Conservation (phyloP, 495 filamentous ascomycete species). For the Astrocystis sublimbata region DNA sequence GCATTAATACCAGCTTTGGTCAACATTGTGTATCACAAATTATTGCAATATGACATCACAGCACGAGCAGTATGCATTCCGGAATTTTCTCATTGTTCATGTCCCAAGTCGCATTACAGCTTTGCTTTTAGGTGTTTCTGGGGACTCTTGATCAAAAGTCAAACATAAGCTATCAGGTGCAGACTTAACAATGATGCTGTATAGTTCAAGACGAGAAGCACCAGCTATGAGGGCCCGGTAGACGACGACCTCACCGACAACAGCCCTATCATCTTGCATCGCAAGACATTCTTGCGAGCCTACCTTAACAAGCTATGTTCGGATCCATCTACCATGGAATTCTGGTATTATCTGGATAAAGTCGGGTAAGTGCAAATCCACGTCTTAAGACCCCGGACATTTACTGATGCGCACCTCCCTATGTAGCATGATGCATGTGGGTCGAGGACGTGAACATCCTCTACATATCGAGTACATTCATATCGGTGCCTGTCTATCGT, state of each 20-base stretch:
- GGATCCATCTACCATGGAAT: conserved; percentile 70
- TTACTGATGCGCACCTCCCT: neutral
- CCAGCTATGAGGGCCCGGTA: conserved; percentile 61
- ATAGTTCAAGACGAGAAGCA: conserved; percentile 65
- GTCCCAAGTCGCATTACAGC: too few species aligned
- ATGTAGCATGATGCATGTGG: conserved; percentile 73
- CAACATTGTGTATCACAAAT: conserved; percentile 78
- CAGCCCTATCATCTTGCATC: conserved; percentile 68
- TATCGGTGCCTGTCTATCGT: conserved; percentile 65
- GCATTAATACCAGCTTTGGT: conserved; percentile 69
- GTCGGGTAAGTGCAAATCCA: conserved; percentile 53
- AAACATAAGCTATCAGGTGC: neutral
- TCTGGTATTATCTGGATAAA: conserved; percentile 78
- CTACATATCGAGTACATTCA: conserved; percentile 78
- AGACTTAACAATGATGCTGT: neutral
- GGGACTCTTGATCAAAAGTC: neutral
- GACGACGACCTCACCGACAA: conserved; percentile 63
- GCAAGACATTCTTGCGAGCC: conserved; percentile 74
- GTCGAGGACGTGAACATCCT: conserved; percentile 61
- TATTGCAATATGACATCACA: conserved; percentile 74
- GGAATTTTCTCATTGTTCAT: neutral
- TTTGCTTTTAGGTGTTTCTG: neutral
- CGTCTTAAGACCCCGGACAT: neutral
- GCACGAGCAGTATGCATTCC: conserved; percentile 48
- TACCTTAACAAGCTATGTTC: conserved; percentile 70